A percentile compares a stretch with the other conserved stretches of the same genome.
Evolutionary conservation across 176 grass and related monocot genomes (phyloP).

Genomic region (Carex myosuroides): DNA sequence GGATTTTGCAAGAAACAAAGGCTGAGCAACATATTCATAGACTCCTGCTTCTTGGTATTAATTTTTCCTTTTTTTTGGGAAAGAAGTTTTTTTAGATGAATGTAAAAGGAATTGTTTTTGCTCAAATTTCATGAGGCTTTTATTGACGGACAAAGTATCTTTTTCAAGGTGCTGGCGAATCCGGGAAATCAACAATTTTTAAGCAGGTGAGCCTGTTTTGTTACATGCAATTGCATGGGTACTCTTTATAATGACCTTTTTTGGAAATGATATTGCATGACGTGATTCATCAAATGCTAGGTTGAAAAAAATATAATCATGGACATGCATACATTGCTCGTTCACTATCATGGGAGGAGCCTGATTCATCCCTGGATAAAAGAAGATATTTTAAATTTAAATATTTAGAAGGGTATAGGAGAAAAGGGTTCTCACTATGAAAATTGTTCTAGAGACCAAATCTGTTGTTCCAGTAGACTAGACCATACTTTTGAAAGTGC

Average conservation of each 20-base stretch:
- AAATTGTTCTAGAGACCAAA: slow-evolving; percentile 1
- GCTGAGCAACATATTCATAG: slow-evolving; percentile 94
- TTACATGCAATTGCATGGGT: slow-evolving; percentile 17
- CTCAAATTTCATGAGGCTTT: neutral
- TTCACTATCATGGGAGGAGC: neutral
- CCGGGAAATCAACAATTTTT: slow-evolving; percentile 97
- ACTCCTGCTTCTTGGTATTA: slow-evolving; percentile 83
- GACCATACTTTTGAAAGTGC: slow-evolving; percentile 8
- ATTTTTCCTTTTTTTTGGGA: neutral
- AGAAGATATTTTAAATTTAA: neutral
- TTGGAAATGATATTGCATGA: neutral
- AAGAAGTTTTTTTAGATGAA: neutral
- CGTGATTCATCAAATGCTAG: neutral
- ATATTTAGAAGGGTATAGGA: neutral
- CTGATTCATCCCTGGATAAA: neutral
- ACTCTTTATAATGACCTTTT: neutral
- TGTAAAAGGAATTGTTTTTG: slow-evolving; percentile 5
- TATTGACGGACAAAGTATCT: neutral
- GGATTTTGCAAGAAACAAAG: slow-evolving; percentile 86
- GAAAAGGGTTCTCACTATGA: neutral
- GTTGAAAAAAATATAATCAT: neutral
- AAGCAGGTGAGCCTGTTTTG: slow-evolving; percentile 56
- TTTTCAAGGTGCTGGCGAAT: slow-evolving; percentile 86
- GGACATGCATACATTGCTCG: neutral
- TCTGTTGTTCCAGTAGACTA: neutral